Conservation (phyloP, 768 basidiomycete genomes). For the Mycena latifolia region DNA sequence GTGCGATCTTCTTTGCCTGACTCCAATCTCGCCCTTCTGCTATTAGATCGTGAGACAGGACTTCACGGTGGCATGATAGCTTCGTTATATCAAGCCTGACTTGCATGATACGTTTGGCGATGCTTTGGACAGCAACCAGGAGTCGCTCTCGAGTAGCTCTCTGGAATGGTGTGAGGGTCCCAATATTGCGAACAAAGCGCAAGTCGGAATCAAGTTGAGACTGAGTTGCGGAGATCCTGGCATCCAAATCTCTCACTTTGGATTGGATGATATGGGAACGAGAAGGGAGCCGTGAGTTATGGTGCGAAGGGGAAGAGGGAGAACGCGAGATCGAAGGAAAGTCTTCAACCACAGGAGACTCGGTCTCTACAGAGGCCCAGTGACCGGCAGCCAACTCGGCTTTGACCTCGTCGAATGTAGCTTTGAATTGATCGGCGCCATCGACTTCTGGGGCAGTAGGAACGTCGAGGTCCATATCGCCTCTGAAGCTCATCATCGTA, state of each 20-base stretch:
- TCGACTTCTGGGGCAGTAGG: conserved; percentile 68
- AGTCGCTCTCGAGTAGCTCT: conserved; percentile 86
- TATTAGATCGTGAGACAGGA: conserved; percentile 81
- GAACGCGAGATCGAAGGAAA: conserved; percentile 29
- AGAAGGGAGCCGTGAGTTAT: conserved; percentile 54
- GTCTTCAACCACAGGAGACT: conserved; percentile 35
- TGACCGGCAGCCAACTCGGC: conserved; percentile 78
- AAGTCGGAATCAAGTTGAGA: conserved; percentile 75
- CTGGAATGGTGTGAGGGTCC: conserved; percentile 90
- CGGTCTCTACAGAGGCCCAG: conserved; percentile 41
- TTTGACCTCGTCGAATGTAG: conserved; percentile 90
- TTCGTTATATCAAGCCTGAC: conserved; percentile 81
- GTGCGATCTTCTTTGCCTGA: conserved; percentile 74
- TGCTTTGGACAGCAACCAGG: conserved; percentile 65
- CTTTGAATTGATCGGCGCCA: conserved; percentile 77
- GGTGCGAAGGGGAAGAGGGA: conserved; percentile 38
- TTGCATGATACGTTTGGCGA: conserved; percentile 74
- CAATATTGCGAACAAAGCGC: conserved; percentile 84
- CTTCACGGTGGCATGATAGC: conserved; percentile 79
- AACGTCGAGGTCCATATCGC: conserved; percentile 55
- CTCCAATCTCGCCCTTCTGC: conserved; percentile 78
- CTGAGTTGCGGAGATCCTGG: conserved; percentile 64
- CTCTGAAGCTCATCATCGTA: conserved; percentile 44
- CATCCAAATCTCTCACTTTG: conserved; percentile 76
- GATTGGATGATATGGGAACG: conserved; percentile 69